Evolutionary conservation across 169 alveolate genomes (phyloP).

Genomic region (Fabrea salina): DNA sequence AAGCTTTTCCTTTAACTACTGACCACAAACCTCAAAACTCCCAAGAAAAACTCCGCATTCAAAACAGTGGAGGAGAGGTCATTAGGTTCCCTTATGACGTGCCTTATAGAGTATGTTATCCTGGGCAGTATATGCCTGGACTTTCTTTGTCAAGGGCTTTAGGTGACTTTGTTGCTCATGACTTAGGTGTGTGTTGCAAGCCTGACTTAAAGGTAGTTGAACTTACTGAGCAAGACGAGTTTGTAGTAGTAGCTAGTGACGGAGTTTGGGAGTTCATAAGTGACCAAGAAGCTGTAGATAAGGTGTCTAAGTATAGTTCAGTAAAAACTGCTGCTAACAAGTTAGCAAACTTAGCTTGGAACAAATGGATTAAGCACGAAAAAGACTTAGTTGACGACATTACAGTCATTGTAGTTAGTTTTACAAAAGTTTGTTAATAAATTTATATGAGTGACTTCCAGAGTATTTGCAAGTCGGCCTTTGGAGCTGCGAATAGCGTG

Average conservation of each 20-base stretch:
- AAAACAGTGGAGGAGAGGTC: constrained; percentile 84
- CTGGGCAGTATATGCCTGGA: constrained; percentile 80
- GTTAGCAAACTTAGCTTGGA: constrained; percentile 85
- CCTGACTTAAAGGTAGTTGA: constrained; percentile 75
- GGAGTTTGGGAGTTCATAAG: constrained; percentile 74
- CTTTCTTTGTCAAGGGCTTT: constrained; percentile 90
- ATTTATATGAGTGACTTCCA: too few species aligned
- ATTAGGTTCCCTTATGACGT: constrained; percentile 74
- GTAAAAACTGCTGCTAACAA: constrained; percentile 75
- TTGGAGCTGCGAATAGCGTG: too few species aligned
- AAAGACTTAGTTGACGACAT: constrained; percentile 86
- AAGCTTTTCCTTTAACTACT: constrained; percentile 65
- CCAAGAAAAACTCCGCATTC: constrained; percentile 79
- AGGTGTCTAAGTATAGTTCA: constrained; percentile 44
- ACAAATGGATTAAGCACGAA: constrained; percentile 84
- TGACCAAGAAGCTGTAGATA: constrained; percentile 54
- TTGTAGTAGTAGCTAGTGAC: constrained; percentile 64
- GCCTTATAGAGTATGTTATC: constrained; percentile 84
- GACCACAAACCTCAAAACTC: constrained; percentile 83
- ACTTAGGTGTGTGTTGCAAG: constrained; percentile 84
- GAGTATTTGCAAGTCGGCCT: too few species aligned
- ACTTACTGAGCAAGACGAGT: constrained; percentile 46
- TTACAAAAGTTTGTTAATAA: too few species aligned
- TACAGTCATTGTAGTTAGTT: constrained; percentile 71
- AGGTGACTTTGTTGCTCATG: constrained; percentile 86